These are phyloP conservation scores for Lasiosphaeria miniovina DNA, from an alignment of 495 filamentous ascomycete genomes.

Conservation along the genomic window DNA sequence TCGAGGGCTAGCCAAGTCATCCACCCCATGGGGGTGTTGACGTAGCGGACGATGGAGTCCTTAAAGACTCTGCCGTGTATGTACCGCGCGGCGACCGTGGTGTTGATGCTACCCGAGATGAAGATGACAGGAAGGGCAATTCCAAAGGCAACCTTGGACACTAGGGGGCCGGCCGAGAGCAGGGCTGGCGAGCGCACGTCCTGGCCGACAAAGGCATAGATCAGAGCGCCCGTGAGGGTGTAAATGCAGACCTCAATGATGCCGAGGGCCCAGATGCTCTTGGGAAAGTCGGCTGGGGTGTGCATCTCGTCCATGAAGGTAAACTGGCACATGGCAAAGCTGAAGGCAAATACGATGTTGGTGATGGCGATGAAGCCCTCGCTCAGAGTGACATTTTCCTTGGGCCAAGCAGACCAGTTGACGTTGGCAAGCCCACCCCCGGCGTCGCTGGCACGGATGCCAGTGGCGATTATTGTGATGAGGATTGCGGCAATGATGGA, in stretches of 20 bases:
- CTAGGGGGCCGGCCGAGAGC: slow-evolving; percentile 54
- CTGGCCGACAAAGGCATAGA: slow-evolving; percentile 71
- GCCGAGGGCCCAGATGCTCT: slow-evolving; percentile 64
- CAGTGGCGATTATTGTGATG: slow-evolving; percentile 66
- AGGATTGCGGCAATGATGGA: slow-evolving; percentile 64
- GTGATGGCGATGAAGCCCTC: slow-evolving; percentile 62
- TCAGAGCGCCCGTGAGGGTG: slow-evolving; percentile 60
- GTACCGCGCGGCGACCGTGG: slow-evolving; percentile 57
- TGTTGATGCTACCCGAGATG: slow-evolving; percentile 63
- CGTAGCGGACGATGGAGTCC: slow-evolving; percentile 52
- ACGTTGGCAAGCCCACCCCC: slow-evolving; percentile 32
- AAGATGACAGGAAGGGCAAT: slow-evolving; percentile 79
- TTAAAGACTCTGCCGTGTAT: slow-evolving; percentile 62
- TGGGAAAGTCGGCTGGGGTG: slow-evolving; percentile 61
- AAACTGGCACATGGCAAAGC: slow-evolving; percentile 70
- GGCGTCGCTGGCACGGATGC: slow-evolving; percentile 43
- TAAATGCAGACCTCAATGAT: slow-evolving; percentile 66
- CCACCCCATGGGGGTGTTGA: slow-evolving; percentile 59
- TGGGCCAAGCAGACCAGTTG: slow-evolving; percentile 44
- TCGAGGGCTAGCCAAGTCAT: slow-evolving; percentile 59
- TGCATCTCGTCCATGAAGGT: slow-evolving; percentile 76
- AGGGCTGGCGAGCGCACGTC: slow-evolving; percentile 69
- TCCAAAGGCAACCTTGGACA: slow-evolving; percentile 75
- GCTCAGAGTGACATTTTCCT: slow-evolving; percentile 35
- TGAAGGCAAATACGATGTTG: slow-evolving; percentile 74